phyloP scores from a whole-genome alignment of 2,329 filamentous ascomycete genomes.

The Aspergillus tamarii region DNA sequence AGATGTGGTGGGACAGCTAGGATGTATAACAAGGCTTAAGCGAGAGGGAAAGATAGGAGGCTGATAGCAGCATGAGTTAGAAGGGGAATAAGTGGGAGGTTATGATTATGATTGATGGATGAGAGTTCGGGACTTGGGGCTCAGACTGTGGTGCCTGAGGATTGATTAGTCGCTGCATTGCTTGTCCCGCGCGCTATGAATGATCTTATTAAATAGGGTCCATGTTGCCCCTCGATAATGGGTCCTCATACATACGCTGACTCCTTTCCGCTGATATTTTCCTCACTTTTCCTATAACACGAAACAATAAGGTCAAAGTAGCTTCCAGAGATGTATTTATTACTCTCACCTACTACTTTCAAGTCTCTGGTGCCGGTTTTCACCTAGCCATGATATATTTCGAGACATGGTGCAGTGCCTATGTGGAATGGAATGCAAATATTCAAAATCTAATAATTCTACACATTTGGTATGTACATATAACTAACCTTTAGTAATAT shows the following conservation, averaged over 20 bases:
- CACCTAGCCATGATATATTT: too few relatives aligned
- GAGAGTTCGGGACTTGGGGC: constrained; percentile 3
- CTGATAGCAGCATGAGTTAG: neutral
- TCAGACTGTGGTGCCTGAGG: constrained; percentile 15
- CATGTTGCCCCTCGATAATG: neutral
- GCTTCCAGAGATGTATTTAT: neutral
- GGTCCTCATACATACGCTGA: neutral
- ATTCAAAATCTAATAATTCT: too few relatives aligned
- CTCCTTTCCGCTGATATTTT: neutral
- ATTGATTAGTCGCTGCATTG: constrained; percentile 7
- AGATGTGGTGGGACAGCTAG: neutral
- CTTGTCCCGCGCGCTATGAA: constrained; percentile 12
- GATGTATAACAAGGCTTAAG: neutral
- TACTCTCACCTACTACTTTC: neutral
- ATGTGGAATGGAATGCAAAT: too few relatives aligned
- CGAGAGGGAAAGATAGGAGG: constrained; percentile 3
- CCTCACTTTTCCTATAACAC: neutral
- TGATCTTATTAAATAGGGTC: constrained; percentile 2
- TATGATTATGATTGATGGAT: constrained; percentile 4
- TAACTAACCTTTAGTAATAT: neutral
- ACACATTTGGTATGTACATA: neutral
- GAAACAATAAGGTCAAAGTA: neutral
- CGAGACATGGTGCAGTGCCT: too few relatives aligned
- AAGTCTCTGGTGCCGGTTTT: too few relatives aligned
- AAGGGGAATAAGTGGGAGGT: neutral